Percentiles rank a stretch among this genome's conserved stretches.
These are phyloP conservation scores for Ambrosiella beaveri DNA, from an alignment of 2,329 filamentous ascomycete genomes.

Conservation along the genomic window DNA sequence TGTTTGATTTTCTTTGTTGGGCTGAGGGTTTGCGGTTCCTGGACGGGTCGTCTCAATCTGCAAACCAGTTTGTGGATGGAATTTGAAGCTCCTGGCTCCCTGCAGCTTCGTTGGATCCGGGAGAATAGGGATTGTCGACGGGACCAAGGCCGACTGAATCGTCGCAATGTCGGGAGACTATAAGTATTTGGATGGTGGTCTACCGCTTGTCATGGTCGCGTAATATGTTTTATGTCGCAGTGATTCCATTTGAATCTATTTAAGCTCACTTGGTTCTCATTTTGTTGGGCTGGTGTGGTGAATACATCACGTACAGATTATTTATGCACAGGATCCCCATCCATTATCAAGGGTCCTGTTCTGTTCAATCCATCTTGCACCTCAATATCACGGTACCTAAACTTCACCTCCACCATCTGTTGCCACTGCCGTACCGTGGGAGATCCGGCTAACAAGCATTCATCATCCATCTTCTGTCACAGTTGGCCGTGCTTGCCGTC, in stretches of 20 bases:
- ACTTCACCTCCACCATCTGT: background rate
- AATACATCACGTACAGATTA: background rate
- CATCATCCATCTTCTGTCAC: background rate
- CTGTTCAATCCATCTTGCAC: background rate
- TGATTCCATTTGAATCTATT: too few relatives aligned
- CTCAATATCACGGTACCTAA: background rate
- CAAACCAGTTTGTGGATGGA: background rate
- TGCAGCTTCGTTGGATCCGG: slow-evolving; percentile 1
- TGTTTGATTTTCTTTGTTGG: background rate
- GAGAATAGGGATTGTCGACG: background rate
- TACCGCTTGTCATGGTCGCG: too few relatives aligned
- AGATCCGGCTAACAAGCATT: background rate
- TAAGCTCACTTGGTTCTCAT: too few relatives aligned
- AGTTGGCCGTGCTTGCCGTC: too few relatives aligned
- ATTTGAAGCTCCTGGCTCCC: slow-evolving; percentile 4
- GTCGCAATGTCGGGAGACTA: too few relatives aligned
- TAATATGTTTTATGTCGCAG: too few relatives aligned
- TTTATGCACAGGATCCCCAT: background rate
- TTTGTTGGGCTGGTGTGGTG: too few relatives aligned
- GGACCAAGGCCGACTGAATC: background rate
- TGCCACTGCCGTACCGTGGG: too few relatives aligned
- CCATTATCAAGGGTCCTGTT: background rate
- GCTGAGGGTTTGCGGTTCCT: slow-evolving; percentile 6
- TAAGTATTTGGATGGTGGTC: too few relatives aligned
- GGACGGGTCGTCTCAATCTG: background rate